These are phyloP conservation scores for Lecanicillium sp. DNA, from an alignment of 2,329 filamentous ascomycete species.

Conservation along the genomic window DNA sequence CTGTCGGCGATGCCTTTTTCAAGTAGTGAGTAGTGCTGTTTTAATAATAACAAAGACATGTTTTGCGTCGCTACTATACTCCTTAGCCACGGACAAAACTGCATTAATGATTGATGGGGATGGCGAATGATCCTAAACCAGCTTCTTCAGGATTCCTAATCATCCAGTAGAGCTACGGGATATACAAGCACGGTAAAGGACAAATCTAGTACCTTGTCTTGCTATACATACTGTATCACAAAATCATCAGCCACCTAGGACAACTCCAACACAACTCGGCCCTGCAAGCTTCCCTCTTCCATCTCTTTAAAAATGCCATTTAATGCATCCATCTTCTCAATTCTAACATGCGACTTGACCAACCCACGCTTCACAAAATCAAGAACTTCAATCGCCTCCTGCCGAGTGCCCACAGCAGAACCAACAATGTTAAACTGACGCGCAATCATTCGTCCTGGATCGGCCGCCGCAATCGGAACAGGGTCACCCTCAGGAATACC, in stretches of 20 bases:
- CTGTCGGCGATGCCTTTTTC: no score
- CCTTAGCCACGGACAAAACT: no score
- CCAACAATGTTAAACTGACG: conserved; percentile 38
- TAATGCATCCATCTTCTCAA: conserved; percentile 8
- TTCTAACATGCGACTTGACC: conserved; percentile 3
- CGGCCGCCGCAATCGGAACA: conserved; percentile 33
- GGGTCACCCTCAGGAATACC: conserved; percentile 14
- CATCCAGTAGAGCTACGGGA: no score
- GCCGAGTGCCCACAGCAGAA: conserved; percentile 39
- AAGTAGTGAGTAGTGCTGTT: no score
- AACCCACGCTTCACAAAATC: conserved; percentile 4
- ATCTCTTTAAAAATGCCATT: conserved; percentile 6
- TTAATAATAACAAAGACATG: no score
- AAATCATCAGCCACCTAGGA: background rate
- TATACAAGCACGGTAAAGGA: no score
- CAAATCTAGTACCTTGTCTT: no score
- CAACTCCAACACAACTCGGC: conserved; percentile 8
- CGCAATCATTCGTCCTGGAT: conserved; percentile 30
- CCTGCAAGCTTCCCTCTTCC: conserved; percentile 8
- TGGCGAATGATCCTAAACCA: no score
- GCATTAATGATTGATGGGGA: no score
- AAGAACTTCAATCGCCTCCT: conserved; percentile 28
- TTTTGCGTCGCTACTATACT: no score
- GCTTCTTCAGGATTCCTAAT: no score
- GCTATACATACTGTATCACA: no score